Evolutionary conservation across 345 rosid genomes (phyloP).

Genomic region (Aquilaria malaccensis): DNA sequence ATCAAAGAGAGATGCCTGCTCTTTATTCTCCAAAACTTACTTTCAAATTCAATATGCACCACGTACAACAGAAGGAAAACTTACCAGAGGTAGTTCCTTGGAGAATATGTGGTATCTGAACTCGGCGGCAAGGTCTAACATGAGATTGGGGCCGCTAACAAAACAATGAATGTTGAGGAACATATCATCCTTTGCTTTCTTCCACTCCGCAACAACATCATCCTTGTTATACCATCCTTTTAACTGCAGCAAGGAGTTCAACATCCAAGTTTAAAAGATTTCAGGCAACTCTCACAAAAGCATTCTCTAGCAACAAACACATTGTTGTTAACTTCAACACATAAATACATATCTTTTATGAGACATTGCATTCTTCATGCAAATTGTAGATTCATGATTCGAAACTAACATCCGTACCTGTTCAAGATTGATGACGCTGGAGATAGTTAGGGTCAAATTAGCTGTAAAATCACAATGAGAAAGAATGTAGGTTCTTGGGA

Average conservation of each 20-base stretch:
- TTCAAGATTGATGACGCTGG: constrained; percentile 65
- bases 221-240: constrained; percentile 88
- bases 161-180: constrained; percentile 72
- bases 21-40: not conserved
- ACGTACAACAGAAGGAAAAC: constrained; percentile 7
- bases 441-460: constrained; percentile 70
- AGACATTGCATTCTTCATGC: too few relatives aligned
- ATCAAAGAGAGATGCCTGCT: too few relatives aligned
- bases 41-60: not conserved
- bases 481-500: constrained; percentile 73
- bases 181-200: constrained; percentile 51
- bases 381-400: not conserved
- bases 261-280: not conserved
- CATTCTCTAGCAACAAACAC: not conserved
- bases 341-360: too few relatives aligned
- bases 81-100: constrained; percentile 87
- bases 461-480: constrained; percentile 96
- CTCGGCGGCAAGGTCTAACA: constrained; percentile 74
- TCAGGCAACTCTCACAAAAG: not conserved
- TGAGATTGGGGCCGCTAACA: constrained; percentile 66
- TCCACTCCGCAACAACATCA: constrained; percentile 96
- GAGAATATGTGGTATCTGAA: constrained; percentile 88
- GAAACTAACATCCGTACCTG: constrained; percentile 37
- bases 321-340: not conserved
- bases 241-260: constrained; percentile 22